Evolutionary conservation across 805 yeast species (phyloP).

Genomic region (Saturnispora quitensis): DNA sequence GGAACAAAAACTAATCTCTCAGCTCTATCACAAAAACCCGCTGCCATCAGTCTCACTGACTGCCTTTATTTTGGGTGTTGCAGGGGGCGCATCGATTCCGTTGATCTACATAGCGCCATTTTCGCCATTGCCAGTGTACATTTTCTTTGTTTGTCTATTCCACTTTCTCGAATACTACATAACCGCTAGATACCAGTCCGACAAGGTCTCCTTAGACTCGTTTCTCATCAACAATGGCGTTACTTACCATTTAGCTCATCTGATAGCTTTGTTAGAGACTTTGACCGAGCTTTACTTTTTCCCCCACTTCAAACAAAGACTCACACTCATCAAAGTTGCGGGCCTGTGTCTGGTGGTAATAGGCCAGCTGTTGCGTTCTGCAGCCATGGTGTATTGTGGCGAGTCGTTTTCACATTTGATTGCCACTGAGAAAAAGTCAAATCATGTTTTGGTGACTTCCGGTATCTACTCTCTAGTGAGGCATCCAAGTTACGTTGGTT

Average conservation of each 20-base stretch:
- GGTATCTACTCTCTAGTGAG: conserved; percentile 64
- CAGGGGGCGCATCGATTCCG: conserved; percentile 33
- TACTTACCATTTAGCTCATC: conserved; percentile 50
- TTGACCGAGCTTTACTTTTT: conserved; percentile 32
- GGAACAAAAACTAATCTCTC: not conserved
- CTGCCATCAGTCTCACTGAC: conserved; percentile 36
- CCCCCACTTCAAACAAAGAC: conserved; percentile 32
- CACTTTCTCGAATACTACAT: conserved; percentile 76
- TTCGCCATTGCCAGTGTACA: conserved; percentile 34
- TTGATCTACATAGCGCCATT: conserved; percentile 20
- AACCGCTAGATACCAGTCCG: conserved; percentile 67
- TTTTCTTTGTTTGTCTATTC: conserved; percentile 47
- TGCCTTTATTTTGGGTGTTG: conserved; percentile 35
- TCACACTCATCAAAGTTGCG: conserved; percentile 13
- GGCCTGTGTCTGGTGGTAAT: conserved; percentile 42
- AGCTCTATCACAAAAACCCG: conserved; percentile 25
- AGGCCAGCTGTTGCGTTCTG: conserved; percentile 65
- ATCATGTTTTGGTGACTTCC: conserved; percentile 59
- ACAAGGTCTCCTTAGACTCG: conserved; percentile 60
- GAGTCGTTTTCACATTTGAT: conserved; percentile 78
- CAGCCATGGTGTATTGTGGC: conserved; percentile 85
- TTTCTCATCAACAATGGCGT: conserved; percentile 57
- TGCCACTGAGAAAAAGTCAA: conserved; percentile 38
- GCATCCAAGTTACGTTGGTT: conserved; percentile 91
- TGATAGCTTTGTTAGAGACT: conserved; percentile 43